Percentiles rank a stretch among this genome's conserved stretches.
Evolutionary conservation across 1,284 basidiomycete species (phyloP).

Genomic region (Cystobasidium slooffiae): DNA sequence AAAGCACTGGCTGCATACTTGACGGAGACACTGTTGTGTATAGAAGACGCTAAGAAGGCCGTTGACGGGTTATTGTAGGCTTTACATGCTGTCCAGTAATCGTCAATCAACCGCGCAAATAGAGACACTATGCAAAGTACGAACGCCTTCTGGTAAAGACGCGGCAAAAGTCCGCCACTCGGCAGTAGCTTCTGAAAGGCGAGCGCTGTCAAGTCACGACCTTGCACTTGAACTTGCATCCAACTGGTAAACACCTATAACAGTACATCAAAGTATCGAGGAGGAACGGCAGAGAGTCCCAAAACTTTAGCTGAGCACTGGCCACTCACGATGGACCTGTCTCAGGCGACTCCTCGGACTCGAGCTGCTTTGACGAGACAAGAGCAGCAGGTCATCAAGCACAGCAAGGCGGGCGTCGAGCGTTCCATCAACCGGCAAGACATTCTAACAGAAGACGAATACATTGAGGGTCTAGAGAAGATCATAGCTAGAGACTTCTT

Average conservation of each 20-base stretch:
- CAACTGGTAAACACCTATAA: no score
- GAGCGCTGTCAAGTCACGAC: no score
- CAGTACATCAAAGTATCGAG: no score
- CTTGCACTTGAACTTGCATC: no score
- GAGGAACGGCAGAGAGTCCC: neutral
- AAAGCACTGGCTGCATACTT: conserved; percentile 33
- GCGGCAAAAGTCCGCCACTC: no score
- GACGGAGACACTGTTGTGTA: conserved; percentile 33
- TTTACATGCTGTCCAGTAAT: no score
- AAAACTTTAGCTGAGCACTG: neutral
- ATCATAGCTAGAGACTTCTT: conserved; percentile 99
- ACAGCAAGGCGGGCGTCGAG: neutral
- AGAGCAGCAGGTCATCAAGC: conserved; percentile 27
- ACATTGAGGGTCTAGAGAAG: conserved; percentile 84
- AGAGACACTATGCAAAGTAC: no score
- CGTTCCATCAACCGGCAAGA: conserved; percentile 50
- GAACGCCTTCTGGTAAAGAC: no score
- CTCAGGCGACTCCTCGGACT: conserved; percentile 23
- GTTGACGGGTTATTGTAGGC: conserved; percentile 22
- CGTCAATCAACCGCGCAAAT: no score
- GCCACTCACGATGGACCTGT: neutral
- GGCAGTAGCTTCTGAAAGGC: no score
- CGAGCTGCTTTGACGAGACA: conserved; percentile 26
- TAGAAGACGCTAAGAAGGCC: conserved; percentile 13
- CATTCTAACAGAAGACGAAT: conserved; percentile 76